phyloP scores from a whole-genome alignment of 495 filamentous ascomycete species.

The Penicillium cosmopolitanum region DNA sequence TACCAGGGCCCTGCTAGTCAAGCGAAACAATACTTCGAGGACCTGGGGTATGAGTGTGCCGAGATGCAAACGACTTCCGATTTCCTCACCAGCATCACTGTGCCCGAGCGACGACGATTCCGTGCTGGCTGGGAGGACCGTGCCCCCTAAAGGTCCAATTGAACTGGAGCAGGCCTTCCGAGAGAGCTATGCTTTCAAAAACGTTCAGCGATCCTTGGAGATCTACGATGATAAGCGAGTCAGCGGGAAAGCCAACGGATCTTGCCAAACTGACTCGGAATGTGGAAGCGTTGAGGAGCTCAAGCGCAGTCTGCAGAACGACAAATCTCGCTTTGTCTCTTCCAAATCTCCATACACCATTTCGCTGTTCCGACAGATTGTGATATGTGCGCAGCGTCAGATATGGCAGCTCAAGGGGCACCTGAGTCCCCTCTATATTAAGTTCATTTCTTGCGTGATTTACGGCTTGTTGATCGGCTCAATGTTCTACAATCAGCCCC shows the following conservation, averaged over 20 bases:
- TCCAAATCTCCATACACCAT: slow-evolving; percentile 60
- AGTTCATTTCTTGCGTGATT: slow-evolving; percentile 37
- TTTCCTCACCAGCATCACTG: slow-evolving; percentile 81
- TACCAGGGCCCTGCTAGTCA: slow-evolving; percentile 75
- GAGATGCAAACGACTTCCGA: slow-evolving; percentile 82
- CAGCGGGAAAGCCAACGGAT: slow-evolving; percentile 34
- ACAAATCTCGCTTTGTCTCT: slow-evolving; percentile 45
- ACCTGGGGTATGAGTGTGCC: slow-evolving; percentile 75
- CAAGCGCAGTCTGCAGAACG: slow-evolving; percentile 44
- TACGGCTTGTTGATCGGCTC: slow-evolving; percentile 40
- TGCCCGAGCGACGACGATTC: slow-evolving; percentile 65
- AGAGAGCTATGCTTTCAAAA: slow-evolving; percentile 50
- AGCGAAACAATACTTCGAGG: slow-evolving; percentile 78
- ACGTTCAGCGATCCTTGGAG: slow-evolving; percentile 51
- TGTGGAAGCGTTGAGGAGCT: slow-evolving; percentile 49
- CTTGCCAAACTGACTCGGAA: slow-evolving; percentile 39
- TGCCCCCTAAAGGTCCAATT: slow-evolving; percentile 66
- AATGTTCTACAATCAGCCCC: slow-evolving; percentile 41
- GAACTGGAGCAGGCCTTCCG: slow-evolving; percentile 65
- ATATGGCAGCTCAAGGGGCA: slow-evolving; percentile 51
- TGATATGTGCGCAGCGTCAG: slow-evolving; percentile 64
- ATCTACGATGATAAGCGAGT: slow-evolving; percentile 47
- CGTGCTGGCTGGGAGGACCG: slow-evolving; percentile 66
- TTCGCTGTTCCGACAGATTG: slow-evolving; percentile 63
- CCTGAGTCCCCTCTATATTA: slow-evolving; percentile 37